Evolutionary conservation across 2,329 filamentous ascomycete genomes (phyloP).

Genomic region (Scedosporium apiospermum): DNA sequence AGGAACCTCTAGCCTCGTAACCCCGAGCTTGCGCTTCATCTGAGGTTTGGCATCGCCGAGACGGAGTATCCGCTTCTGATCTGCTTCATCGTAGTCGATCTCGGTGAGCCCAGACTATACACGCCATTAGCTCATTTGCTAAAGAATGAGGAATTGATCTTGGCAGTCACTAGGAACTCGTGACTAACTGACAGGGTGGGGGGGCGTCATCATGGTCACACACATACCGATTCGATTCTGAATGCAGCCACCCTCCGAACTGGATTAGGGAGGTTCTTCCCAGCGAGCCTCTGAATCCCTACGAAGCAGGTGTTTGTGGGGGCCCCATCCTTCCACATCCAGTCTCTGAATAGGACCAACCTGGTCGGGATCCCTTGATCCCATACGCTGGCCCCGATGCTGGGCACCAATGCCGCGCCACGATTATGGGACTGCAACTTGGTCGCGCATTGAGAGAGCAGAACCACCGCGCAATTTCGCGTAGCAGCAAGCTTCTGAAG

Average conservation of each 20-base stretch:
- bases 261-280: constrained; percentile 30
- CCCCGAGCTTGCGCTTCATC: constrained; percentile 54
- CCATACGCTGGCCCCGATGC: constrained; percentile 69
- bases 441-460: constrained; percentile 76
- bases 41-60: constrained; percentile 24
- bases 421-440: constrained; percentile 55
- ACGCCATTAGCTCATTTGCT: constrained; percentile 7
- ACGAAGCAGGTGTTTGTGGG: constrained; percentile 46
- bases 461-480: constrained; percentile 61
- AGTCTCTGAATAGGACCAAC: constrained; percentile 73
- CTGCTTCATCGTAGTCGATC: constrained; percentile 29
- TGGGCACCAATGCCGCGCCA: constrained; percentile 62
- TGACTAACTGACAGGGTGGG: not conserved
- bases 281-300: constrained; percentile 56
- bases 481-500: constrained; percentile 68
- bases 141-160: not conserved
- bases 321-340: constrained; percentile 40
- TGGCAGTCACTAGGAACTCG: constrained; percentile 7
- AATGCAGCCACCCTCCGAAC: constrained; percentile 40
- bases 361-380: constrained; percentile 67
- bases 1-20: constrained; percentile 49
- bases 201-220: not conserved
- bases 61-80: constrained; percentile 20
- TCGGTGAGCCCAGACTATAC: constrained; percentile 32
- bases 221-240: constrained; percentile 34